Evolutionary conservation across 805 yeast genomes (phyloP).

Genomic region (Candida fluviatilis): DNA sequence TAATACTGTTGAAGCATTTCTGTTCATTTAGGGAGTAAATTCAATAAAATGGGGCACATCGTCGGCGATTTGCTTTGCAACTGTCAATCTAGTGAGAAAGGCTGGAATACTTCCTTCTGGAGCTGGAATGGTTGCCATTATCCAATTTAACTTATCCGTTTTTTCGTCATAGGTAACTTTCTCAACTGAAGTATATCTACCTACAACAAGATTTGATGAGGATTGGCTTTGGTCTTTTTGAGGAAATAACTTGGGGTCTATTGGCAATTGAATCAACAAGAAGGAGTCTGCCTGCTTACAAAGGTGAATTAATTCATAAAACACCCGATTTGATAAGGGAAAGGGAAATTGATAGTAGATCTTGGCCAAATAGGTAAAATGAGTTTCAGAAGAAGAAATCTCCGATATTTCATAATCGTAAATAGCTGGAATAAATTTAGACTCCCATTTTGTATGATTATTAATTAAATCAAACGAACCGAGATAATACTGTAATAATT

Average conservation of each 20-base stretch:
- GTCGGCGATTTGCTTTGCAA: slow-evolving; percentile 32
- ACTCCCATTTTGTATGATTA: slow-evolving; percentile 33
- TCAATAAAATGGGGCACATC: slow-evolving; percentile 38
- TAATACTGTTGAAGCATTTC: background rate
- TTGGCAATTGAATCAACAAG: slow-evolving; percentile 29
- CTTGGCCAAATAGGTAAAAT: slow-evolving; percentile 25
- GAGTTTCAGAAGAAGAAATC: slow-evolving; percentile 10
- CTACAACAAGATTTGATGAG: slow-evolving; percentile 19
- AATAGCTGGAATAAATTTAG: slow-evolving; percentile 31
- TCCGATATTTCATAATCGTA: slow-evolving; percentile 20
- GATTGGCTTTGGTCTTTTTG: slow-evolving; percentile 3
- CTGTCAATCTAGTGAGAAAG: slow-evolving; percentile 27
- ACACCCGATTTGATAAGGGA: slow-evolving; percentile 32
- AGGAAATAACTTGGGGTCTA: slow-evolving; percentile 19
- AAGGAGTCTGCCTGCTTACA: slow-evolving; percentile 16
- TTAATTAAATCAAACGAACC: background rate
- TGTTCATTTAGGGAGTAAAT: slow-evolving; percentile 9
- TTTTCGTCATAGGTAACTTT: slow-evolving; percentile 19
- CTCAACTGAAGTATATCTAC: slow-evolving; percentile 35
- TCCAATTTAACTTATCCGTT: slow-evolving; percentile 24
- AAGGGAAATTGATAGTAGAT: slow-evolving; percentile 32
- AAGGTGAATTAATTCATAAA: slow-evolving; percentile 33
- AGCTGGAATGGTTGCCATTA: slow-evolving; percentile 35
- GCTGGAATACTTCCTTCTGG: slow-evolving; percentile 38
- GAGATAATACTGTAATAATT: background rate